These are phyloP conservation scores for Colletotrichum sansevieriae DNA, from an alignment of 2,329 filamentous ascomycete species.

Conservation along the genomic window DNA sequence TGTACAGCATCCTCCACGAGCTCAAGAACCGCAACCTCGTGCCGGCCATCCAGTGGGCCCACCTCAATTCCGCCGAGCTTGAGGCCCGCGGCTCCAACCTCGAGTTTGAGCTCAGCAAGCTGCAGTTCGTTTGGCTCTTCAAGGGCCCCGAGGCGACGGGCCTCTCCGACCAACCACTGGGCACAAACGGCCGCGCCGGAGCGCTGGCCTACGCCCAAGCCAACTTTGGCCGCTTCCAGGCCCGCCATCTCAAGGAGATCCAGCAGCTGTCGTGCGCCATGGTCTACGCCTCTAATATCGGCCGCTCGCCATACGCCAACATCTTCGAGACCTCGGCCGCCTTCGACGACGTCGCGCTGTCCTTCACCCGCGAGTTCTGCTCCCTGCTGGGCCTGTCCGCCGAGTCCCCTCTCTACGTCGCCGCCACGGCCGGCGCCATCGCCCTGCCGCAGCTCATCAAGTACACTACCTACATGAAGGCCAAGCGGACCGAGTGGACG, in stretches of 20 bases:
- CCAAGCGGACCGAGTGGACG: constrained; percentile 95
- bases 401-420: constrained; percentile 92
- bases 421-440: constrained; percentile 91
- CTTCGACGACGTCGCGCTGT: constrained; percentile 86
- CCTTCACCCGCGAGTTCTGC: constrained; percentile 96
- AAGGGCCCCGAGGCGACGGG: constrained; percentile 70
- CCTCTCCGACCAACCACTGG: constrained; percentile 61
- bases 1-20: constrained; percentile 90
- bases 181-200: constrained; percentile 66
- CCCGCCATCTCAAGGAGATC: constrained; percentile 82
- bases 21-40: constrained; percentile 80
- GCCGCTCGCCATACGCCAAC: constrained; percentile 80
- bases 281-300: constrained; percentile 81
- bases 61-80: constrained; percentile 75
- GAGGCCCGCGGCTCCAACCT: constrained; percentile 90
- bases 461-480: constrained; percentile 86
- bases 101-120: constrained; percentile 91
- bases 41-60: constrained; percentile 91
- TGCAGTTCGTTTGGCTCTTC: constrained; percentile 93
- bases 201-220: constrained; percentile 82
- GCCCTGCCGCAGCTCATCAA: constrained; percentile 91
- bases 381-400: constrained; percentile 89
- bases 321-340: constrained; percentile 81
- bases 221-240: constrained; percentile 81
- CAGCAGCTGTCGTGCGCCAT: constrained; percentile 85